Conservation (phyloP, 257 asterid genomes). For the Ajuga chamaepitys region DNA sequence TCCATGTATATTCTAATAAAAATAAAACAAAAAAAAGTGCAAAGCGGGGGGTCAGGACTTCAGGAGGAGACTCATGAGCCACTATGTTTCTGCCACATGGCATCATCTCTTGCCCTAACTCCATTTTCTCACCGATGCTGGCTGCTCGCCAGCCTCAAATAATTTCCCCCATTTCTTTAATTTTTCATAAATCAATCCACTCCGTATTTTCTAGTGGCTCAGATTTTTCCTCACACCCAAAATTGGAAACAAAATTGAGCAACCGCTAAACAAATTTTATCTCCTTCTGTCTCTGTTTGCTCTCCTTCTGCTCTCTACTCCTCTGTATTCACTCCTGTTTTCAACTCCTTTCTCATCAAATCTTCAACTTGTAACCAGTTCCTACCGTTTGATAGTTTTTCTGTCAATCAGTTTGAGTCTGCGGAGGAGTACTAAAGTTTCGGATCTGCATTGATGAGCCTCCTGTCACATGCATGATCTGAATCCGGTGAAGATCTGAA, state of each 20-base stretch:
- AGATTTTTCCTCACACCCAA: conserved; percentile 28
- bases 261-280: background rate
- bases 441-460: conserved; percentile 31
- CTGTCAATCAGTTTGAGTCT: background rate
- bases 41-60: conserved; percentile 31
- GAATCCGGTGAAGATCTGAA: conserved; percentile 21
- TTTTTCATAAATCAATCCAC: conserved; percentile 16
- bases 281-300: background rate
- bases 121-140: conserved; percentile 17
- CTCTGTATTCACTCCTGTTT: background rate
- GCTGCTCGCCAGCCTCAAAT: conserved; percentile 59
- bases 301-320: background rate
- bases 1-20: background rate
- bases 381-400: background rate
- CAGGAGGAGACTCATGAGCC: conserved; percentile 28
- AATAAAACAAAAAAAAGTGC: conserved; percentile 48
- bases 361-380: background rate
- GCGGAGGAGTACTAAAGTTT: conserved; percentile 15
- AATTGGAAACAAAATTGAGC: conserved; percentile 14
- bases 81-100: conserved; percentile 41
- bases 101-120: conserved; percentile 18
- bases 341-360: background rate
- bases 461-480: conserved; percentile 24
- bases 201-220: conserved; percentile 70
- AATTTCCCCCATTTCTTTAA: conserved; percentile 16